Evolutionary conservation across 192 early-diverging fungal species (phyloP).

Genomic region (Rhizophagus prolifer): DNA sequence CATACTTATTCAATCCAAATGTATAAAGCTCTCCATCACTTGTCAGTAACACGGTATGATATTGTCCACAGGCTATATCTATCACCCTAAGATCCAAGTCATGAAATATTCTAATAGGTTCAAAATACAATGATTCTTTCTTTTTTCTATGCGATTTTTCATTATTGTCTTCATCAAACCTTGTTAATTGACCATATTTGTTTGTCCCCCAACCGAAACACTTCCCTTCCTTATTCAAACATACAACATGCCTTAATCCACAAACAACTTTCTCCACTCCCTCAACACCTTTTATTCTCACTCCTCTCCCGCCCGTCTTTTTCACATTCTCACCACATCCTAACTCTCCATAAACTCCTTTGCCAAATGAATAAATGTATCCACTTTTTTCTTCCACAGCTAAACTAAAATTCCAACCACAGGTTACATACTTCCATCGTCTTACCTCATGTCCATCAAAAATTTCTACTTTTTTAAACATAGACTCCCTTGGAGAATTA

Average conservation of each 20-base stretch:
- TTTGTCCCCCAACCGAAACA: slow-evolving; percentile 58
- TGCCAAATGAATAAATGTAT: slow-evolving; percentile 55
- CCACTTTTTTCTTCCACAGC: slow-evolving; percentile 39
- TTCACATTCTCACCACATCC: slow-evolving; percentile 39
- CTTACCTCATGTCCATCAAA: background rate
- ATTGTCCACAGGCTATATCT: slow-evolving; percentile 64
- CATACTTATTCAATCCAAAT: slow-evolving; percentile 64
- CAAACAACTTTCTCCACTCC: slow-evolving; percentile 53
- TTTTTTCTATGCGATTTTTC: slow-evolving; percentile 30
- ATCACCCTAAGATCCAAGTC: slow-evolving; percentile 34
- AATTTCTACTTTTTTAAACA: background rate
- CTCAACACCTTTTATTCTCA: slow-evolving; percentile 17
- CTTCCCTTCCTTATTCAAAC: slow-evolving; percentile 41
- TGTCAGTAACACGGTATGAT: slow-evolving; percentile 57
- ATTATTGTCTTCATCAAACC: slow-evolving; percentile 4
- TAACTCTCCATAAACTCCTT: slow-evolving; percentile 53
- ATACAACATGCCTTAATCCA: slow-evolving; percentile 66
- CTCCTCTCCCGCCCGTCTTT: slow-evolving; percentile 31
- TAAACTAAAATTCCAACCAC: slow-evolving; percentile 67
- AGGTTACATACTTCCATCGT: slow-evolving; percentile 42
- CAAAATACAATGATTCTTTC: slow-evolving; percentile 32
- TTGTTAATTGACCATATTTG: slow-evolving; percentile 58
- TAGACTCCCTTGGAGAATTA: slow-evolving; percentile 19
- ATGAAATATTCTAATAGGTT: slow-evolving; percentile 32
- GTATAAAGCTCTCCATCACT: slow-evolving; percentile 47